These are phyloP conservation scores for Neocallimastix lanati DNA, from an alignment of 192 early-diverging fungal species.

Conservation along the genomic window DNA sequence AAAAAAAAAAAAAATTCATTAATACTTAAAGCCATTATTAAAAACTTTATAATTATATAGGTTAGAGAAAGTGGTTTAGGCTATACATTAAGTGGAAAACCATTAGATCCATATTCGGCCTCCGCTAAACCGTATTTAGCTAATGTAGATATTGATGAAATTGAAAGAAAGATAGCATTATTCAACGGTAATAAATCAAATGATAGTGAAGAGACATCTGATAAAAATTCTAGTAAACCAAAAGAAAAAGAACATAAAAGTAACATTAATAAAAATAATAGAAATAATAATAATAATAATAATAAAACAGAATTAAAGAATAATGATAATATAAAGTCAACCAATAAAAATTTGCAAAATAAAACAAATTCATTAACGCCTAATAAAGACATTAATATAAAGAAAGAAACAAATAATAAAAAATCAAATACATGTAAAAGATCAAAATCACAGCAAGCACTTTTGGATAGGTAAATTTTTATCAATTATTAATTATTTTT, in stretches of 20 bases:
- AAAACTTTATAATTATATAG: not conserved
- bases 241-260: not conserved
- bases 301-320: too few species aligned
- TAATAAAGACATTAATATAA: too few species aligned
- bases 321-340: too few species aligned
- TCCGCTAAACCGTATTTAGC: constrained; percentile 62
- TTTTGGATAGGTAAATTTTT: too few species aligned
- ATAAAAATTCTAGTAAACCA: constrained; percentile 3
- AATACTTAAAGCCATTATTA: not conserved
- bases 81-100: constrained; percentile 63
- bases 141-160: not conserved
- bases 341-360: too few species aligned
- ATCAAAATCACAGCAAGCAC: too few species aligned
- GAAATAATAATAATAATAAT: not conserved
- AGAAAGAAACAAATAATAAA: too few species aligned
- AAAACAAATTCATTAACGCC: too few species aligned
- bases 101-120: constrained; percentile 75
- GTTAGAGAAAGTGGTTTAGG: constrained; percentile 35
- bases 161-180: not conserved
- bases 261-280: too few species aligned
- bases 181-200: not conserved
- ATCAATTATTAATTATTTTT: too few species aligned
- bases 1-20: not conserved
- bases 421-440: too few species aligned
- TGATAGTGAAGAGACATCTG: not conserved